Conservation (phyloP, 2,329 filamentous ascomycete species). For the Hypoxylon sp. region DNA sequence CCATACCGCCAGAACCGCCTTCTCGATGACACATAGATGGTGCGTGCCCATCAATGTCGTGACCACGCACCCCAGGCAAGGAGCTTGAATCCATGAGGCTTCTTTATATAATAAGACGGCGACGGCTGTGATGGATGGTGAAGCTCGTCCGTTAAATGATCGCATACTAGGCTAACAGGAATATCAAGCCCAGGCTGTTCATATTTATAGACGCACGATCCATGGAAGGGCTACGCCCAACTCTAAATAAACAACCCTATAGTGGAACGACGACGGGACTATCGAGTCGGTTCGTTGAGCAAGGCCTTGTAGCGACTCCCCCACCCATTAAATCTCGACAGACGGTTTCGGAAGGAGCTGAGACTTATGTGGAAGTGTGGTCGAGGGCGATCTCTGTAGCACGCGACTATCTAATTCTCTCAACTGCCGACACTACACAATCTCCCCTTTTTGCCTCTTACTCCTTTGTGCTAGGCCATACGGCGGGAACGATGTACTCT, state of each 20-base stretch:
- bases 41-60: conserved; percentile 6
- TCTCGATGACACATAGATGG: conserved; percentile 10
- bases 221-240: conserved; percentile 28
- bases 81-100: conserved; percentile 37
- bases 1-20: conserved; percentile 21
- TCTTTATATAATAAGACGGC: conserved; percentile 8
- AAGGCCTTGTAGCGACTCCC: conserved; percentile 28
- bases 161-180: conserved; percentile 21
- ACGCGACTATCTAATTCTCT: conserved; percentile 43
- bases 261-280: conserved; percentile 10
- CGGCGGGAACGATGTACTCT: conserved; percentile 38
- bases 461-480: conserved; percentile 43
- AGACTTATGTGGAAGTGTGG: conserved; percentile 42
- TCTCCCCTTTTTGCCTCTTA: conserved; percentile 42
- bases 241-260: conserved; percentile 20
- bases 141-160: conserved; percentile 24
- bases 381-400: conserved; percentile 43
- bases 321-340: conserved; percentile 38
- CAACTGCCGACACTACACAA: conserved; percentile 46
- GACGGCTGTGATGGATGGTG: conserved; percentile 11
- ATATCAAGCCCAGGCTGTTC: conserved; percentile 25
- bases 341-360: conserved; percentile 45
- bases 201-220: conserved; percentile 37
- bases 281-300: conserved; percentile 23
- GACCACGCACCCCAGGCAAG: conserved; percentile 11